Base-by-base conservation (phyloP, 495 filamentous ascomycete species). In the Mycothermus thermophilus region DNA sequence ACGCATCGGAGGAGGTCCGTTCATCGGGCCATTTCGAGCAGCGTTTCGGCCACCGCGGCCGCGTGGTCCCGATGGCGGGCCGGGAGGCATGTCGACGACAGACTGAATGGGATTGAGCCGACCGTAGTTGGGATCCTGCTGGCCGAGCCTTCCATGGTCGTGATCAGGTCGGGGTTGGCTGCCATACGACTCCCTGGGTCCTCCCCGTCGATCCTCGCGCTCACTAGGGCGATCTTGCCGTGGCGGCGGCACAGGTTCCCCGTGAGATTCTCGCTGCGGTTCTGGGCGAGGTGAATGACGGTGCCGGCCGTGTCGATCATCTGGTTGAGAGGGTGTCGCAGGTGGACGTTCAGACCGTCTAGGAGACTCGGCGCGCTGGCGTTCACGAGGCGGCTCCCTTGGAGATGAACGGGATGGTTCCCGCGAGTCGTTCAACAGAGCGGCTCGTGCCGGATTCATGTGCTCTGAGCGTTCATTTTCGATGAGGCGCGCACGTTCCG, bases 41-140 rank as follows among this genome's bases (percentile, higher is more conserved):
- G 53, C 46, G 32, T 57, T 60, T 27, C 64, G 56, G 9, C 66
- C 62, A 41, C 42, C 42, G 6, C 64, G 59, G 12, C 69, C 67
- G 27, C 80, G 65, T 2, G 84, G 85, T 1, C 82, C 85, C 16
- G 74, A 77, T 1, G 84, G 83, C 28, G 76, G 75, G 6, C 64
- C 49, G 4, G 46, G 13, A 9, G 46, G 46, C 21, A 63, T 48
- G 11, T 66, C 62, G 1, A 57, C 49, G 30, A 64, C 57, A 1
- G 71, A 63, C n/a, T 58, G 56, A 29, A 69, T 64, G 6, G 67
- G 54, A 39, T 68, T 75, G 26, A 77, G 51, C 13, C 73, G 65
- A 19, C 73, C 73, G 43, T 74, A 75, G 37, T 74, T 74, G 4
- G 67, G 67, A 51, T 83, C 79, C 30, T 62, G 62, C 40, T 63